Conservation (phyloP, 805 yeast genomes). For the Nakazawaea ishiwadae region DNA sequence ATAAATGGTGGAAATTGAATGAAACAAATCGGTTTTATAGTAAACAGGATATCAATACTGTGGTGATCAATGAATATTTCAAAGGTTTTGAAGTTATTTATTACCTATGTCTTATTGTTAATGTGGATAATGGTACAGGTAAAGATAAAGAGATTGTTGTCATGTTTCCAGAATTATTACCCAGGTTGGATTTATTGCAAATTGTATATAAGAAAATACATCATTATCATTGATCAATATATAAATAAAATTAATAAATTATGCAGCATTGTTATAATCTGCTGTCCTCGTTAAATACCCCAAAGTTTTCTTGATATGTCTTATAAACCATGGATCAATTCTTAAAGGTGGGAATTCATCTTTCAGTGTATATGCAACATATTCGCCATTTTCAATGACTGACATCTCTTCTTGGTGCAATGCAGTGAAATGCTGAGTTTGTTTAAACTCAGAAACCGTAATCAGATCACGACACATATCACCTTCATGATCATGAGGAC, state of each 20-base stretch:
- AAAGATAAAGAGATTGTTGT: slow-evolving; percentile 21
- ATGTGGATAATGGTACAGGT: slow-evolving; percentile 13
- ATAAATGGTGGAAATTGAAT: not conserved
- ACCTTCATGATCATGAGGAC: slow-evolving; percentile 23
- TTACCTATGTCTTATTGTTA: slow-evolving; percentile 57
- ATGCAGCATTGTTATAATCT: slow-evolving; percentile 9
- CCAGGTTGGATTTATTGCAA: slow-evolving; percentile 25
- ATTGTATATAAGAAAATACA: slow-evolving; percentile 19
- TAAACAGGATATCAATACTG: slow-evolving; percentile 28
- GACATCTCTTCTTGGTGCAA: slow-evolving; percentile 25
- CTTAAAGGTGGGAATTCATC: slow-evolving; percentile 15
- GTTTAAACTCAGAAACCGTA: slow-evolving; percentile 25
- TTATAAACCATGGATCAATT: slow-evolving; percentile 16
- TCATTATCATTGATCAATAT: too few relatives aligned
- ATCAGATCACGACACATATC: slow-evolving; percentile 26
- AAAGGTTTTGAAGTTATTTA: slow-evolving; percentile 60
- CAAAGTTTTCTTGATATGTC: slow-evolving; percentile 9
- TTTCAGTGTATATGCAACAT: slow-evolving; percentile 4
- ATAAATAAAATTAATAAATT: not conserved
- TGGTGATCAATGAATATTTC: slow-evolving; percentile 75
- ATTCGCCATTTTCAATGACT: slow-evolving; percentile 14
- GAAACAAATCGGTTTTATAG: slow-evolving; percentile 1
- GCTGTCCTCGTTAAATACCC: not conserved
- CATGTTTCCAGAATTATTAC: slow-evolving; percentile 26
- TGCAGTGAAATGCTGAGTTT: slow-evolving; percentile 25